Percentiles rank a stretch among this genome's conserved stretches.
Evolutionary conservation across 768 basidiomycete species (phyloP).

Genomic region (Atractiella rhizophila): DNA sequence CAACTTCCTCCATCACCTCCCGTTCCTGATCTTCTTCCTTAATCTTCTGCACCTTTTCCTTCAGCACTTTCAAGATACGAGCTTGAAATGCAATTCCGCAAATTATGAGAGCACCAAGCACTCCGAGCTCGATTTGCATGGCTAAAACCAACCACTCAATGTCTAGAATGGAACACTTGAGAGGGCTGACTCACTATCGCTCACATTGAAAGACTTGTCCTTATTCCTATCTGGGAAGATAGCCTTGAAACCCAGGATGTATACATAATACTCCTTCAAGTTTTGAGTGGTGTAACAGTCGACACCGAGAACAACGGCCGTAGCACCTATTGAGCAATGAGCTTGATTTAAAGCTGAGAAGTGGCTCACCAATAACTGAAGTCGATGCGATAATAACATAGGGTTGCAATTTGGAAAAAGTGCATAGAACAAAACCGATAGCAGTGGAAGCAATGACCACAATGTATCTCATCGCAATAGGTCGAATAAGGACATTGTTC

Average conservation of each 20-base stretch:
- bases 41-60: conserved; percentile 3
- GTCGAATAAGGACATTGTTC: conserved; percentile 51
- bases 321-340: too few relatives aligned
- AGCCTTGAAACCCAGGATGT: conserved; percentile 64
- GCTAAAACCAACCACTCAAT: conserved; percentile 20
- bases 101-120: conserved; percentile 54
- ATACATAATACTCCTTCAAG: conserved; percentile 75
- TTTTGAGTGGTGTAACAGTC: conserved; percentile 82
- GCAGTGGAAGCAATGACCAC: conserved; percentile 45
- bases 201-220: conserved; percentile 19
- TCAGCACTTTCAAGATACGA: neutral
- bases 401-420: conserved; percentile 4
- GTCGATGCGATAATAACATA: conserved; percentile 4
- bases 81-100: conserved; percentile 66
- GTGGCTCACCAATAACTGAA: conserved; percentile 35
- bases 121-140: conserved; percentile 79
- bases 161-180: neutral
- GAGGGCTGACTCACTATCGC: neutral
- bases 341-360: too few relatives aligned
- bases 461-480: conserved; percentile 64
- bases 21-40: too few relatives aligned
- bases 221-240: conserved; percentile 53
- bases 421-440: neutral
- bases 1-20: too few relatives aligned
- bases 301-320: conserved; percentile 70